Percentiles rank a stretch among this genome's conserved stretches.
Evolutionary conservation across 345 rosid genomes (phyloP).

Genomic region (Rhodamnia rubescens): DNA sequence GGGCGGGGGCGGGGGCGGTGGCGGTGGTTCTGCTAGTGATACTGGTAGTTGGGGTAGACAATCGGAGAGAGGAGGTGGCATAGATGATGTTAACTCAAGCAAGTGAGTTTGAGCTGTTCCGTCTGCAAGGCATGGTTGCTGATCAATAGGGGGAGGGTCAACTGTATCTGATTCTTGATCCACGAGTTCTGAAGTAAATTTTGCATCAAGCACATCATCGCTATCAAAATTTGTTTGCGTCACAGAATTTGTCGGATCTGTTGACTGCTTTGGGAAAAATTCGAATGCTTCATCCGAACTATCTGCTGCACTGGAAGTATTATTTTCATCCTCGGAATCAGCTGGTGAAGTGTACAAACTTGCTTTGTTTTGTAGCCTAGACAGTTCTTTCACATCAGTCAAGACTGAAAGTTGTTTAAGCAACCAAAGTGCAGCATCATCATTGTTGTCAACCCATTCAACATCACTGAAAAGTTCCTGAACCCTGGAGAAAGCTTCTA

Average conservation of each 20-base stretch:
- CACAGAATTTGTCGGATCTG: conserved; percentile 11
- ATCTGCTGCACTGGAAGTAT: conserved; percentile 84
- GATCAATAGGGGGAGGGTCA: conserved; percentile 15
- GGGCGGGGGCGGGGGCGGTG: background rate
- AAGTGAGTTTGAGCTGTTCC: conserved; percentile 16
- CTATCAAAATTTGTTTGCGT: conserved; percentile 26
- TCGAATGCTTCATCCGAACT: conserved; percentile 94
- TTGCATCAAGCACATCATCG: conserved; percentile 22
- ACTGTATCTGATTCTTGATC: conserved; percentile 21
- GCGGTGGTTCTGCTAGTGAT: background rate
- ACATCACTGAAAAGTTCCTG: conserved; percentile 89
- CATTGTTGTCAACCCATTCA: conserved; percentile 79
- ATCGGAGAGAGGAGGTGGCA: background rate
- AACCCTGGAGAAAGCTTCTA: conserved; percentile 95
- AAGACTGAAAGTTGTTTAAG: conserved; percentile 84
- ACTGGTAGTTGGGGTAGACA: conserved; percentile 5
- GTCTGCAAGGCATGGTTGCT: conserved; percentile 10
- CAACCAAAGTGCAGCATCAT: conserved; percentile 92
- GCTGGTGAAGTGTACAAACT: conserved; percentile 52
- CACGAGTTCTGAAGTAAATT: conserved; percentile 20
- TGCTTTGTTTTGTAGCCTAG: conserved; percentile 61
- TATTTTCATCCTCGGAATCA: conserved; percentile 91
- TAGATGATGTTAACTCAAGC: conserved; percentile 13
- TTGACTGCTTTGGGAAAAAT: conserved; percentile 24
- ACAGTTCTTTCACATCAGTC: conserved; percentile 68